Evolutionary conservation across 371 early-diverging fungal genomes (phyloP), one percentile per base, ranked within the genome.

Genomic region (Mortierella sp.): DNA sequence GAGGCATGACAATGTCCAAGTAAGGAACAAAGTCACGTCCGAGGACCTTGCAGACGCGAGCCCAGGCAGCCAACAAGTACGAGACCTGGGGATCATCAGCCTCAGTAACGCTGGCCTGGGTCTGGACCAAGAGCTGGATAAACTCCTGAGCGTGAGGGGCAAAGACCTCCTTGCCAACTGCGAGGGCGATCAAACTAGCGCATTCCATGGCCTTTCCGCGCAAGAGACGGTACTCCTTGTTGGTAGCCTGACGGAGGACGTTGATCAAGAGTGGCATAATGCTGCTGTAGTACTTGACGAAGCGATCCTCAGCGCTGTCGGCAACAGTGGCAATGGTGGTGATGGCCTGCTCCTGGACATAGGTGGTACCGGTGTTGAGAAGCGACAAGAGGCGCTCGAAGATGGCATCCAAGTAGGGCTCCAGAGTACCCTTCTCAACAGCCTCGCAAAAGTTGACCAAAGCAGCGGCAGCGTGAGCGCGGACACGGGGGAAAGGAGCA

Each of bases 271-370:
- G 88, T 11, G 98, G 99, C 97, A 99, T 98, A 83, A 99, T 97
- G n/a, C 93, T 89, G 76, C 88, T 82, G 88, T 98, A 98, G 89
- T 97, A 98, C 89, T 96, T 94, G 81, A 90, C 90, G 83, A 99
- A 99, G 83, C 93, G 89, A 74, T 95, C 96, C 85, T 95, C 96
- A 32, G 98, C 97, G 76, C 95, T 94, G 88, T 98, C 99, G 14
- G 99, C 99, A n/a, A 99, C 95, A 4, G 98, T 97, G 71, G 99
- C 99, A 74, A 99, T 96, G 29, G 99, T 96, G 41, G 99, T 98
- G 82, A 99, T 95, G 38, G 97, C 98, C 89, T 99, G 99, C 88
- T 99, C 99, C 89, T 98, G 98, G 56, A 98, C 96, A 84, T 97
- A 99, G 48, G 93, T 95, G 88, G 95, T 95, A 70, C 91, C 88